These are phyloP conservation scores for Fusarium algeriense DNA, from an alignment of 2,329 filamentous ascomycete genomes.

Conservation along the genomic window DNA sequence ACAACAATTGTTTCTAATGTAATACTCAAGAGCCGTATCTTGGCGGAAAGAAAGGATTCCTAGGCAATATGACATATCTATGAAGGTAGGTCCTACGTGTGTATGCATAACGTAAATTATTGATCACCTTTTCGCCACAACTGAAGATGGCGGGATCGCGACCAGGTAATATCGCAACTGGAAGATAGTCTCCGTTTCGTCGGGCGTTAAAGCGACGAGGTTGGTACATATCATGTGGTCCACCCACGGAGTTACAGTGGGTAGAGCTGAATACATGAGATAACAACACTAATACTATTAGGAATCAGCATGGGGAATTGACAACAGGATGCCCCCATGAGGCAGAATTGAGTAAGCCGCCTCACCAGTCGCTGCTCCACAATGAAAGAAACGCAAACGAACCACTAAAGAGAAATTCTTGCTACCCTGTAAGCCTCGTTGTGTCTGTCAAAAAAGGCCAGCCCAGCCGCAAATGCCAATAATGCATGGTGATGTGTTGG, in stretches of 20 bases:
- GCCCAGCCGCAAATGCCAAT: neutral
- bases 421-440: neutral
- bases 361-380: neutral
- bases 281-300: neutral
- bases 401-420: neutral
- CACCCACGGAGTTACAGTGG: neutral
- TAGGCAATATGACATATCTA: too few relatives aligned
- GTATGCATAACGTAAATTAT: too few relatives aligned
- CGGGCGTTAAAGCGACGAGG: neutral
- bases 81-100: too few relatives aligned
- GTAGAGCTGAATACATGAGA: neutral
- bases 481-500: neutral
- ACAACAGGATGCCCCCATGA: neutral
- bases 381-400: neutral
- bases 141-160: too few relatives aligned
- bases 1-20: too few relatives aligned
- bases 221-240: neutral
- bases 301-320: neutral
- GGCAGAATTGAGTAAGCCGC: slow-evolving; percentile 3
- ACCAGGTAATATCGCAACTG: too few relatives aligned
- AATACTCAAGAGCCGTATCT: too few relatives aligned
- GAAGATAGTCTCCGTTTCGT: neutral
- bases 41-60: too few relatives aligned
- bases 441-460: neutral
- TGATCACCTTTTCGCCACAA: too few relatives aligned